These are phyloP conservation scores for Aphanoascus verrucosus DNA, from an alignment of 2,329 filamentous ascomycete genomes.

Conservation along the genomic window DNA sequence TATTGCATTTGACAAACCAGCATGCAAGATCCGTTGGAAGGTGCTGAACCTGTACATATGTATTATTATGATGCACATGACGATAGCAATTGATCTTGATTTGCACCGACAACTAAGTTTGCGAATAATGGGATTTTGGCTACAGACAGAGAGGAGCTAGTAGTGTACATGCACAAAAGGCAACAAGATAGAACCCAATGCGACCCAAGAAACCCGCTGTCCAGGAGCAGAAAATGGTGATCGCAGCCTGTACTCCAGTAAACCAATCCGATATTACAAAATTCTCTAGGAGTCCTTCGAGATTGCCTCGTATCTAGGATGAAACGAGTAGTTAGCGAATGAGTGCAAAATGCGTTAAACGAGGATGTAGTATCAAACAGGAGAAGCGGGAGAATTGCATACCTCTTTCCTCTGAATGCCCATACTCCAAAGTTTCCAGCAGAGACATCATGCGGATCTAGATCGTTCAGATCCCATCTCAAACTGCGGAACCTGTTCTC, in stretches of 20 bases:
- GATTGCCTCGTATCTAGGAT: constrained; percentile 31
- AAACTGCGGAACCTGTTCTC: constrained; percentile 91
- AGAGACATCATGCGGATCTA: constrained; percentile 86
- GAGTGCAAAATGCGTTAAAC: neutral
- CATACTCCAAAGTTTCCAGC: constrained; percentile 96
- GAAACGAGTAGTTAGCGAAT: constrained; percentile 9
- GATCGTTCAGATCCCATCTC: constrained; percentile 92
- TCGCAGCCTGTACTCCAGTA: neutral
- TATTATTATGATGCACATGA: constrained; percentile 4
- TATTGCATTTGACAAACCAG: too few relatives aligned
- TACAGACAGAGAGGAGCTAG: constrained; percentile 4
- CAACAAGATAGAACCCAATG: neutral
- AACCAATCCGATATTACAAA: neutral
- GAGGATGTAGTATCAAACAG: neutral
- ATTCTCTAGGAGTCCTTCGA: constrained; percentile 21
- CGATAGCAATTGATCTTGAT: neutral
- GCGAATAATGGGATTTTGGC: neutral
- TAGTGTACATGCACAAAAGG: constrained; percentile 4
- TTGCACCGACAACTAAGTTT: neutral
- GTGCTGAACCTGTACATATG: neutral
- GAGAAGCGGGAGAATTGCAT: constrained; percentile 26
- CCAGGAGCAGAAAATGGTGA: neutral
- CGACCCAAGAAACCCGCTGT: neutral
- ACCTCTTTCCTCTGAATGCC: constrained; percentile 96
- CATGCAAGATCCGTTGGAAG: too few relatives aligned